These are phyloP conservation scores for Ceratocystis colombiana DNA, from an alignment of 2,329 filamentous ascomycete species.

Conservation along the genomic window DNA sequence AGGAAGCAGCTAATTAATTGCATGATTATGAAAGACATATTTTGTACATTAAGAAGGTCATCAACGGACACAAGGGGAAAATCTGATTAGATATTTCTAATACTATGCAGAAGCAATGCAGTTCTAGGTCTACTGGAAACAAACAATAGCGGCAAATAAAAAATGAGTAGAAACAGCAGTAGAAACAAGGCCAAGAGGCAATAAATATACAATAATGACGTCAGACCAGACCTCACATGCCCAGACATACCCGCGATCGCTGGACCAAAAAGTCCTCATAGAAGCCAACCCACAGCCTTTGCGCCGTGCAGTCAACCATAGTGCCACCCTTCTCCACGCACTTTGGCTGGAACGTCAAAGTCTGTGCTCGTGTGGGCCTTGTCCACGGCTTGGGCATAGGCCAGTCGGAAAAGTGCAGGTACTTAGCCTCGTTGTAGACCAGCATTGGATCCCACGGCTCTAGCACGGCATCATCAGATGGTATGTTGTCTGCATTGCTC, in stretches of 20 bases:
- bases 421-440: conserved; percentile 50
- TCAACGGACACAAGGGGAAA: background rate
- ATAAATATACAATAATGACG: background rate
- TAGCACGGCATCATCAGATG: conserved; percentile 33
- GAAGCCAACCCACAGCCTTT: conserved; percentile 29
- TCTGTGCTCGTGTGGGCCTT: conserved; percentile 26
- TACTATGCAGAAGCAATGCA: background rate
- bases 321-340: conserved; percentile 42
- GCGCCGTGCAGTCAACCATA: conserved; percentile 35
- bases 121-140: no score
- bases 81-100: background rate
- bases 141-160: background rate
- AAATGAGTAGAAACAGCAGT: background rate
- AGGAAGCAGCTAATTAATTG: conserved; percentile 7
- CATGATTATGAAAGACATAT: conserved; percentile 14
- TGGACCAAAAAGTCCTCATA: conserved; percentile 42
- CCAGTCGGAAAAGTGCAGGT: conserved; percentile 63
- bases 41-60: conserved; percentile 20
- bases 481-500: conserved; percentile 34
- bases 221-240: background rate
- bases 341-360: conserved; percentile 27
- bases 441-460: conserved; percentile 45
- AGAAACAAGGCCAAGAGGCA: background rate
- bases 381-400: conserved; percentile 53
- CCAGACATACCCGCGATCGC: conserved; percentile 14